Evolutionary conservation across 345 rosid genomes (phyloP), one percentile per base, ranked within the genome.

Genomic region (Triadica sebifera): DNA sequence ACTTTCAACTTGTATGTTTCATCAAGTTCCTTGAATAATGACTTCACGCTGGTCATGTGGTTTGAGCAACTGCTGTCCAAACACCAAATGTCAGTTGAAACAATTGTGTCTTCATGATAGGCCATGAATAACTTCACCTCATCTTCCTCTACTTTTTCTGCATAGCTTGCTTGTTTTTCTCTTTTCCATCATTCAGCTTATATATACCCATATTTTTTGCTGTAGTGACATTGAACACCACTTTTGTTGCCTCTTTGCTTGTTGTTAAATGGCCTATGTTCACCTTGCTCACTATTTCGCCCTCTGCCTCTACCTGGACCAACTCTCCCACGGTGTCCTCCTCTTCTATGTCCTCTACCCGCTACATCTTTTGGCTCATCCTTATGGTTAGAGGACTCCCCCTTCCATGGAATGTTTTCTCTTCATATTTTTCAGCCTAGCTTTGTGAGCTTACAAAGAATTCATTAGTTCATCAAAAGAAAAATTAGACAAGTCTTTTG

Each of bases 1-100:
- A 67, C 74, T 8, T 58, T 10, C 11, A 29, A 8, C n/a, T 67
- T 57, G 45, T 38, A 57, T 0, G 73, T 67, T 9, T 75, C 55
- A 67, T 56, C 57, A 7, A 67, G 8, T 8, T 65, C 45, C 9
- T 52, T 65, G n/a, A 63, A 50, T 25, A 73, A 20, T 11, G 50
- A 62, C 9, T 24, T 73, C 15, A 5, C 7, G 1, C 34, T 2
- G 34, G 34, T 29, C 34, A 29, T 29, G 2, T 29, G 34, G 2
- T 29, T 29, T 1, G 34, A 29, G 2, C 34, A 29, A 2, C 34
- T 2, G 34, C 2, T 29, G 34, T 29, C 34, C 34, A 29, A 2
- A 29, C 1, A 29, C 34, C 34, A 29, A 1, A 29, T 29, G 34
- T 29, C 34, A 29, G 1, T 29, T 29, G 2, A 29, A 29, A 2